These are phyloP conservation scores for Ottelia alismoides DNA, from an alignment of 106 monocot genomes.

Conservation along the genomic window DNA sequence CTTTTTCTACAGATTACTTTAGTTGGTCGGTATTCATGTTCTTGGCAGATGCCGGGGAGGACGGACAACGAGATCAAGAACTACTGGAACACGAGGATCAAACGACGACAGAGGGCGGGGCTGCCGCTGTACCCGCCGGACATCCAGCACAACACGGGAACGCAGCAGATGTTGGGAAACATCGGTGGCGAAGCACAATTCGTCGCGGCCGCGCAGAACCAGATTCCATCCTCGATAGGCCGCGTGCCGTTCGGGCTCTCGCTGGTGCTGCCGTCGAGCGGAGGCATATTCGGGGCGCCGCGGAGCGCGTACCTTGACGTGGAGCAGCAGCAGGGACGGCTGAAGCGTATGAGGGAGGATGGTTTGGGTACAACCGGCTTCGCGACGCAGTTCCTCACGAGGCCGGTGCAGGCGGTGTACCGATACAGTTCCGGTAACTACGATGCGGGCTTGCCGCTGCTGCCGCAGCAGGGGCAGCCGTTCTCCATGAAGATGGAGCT, in stretches of 20 bases:
- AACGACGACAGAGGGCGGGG: conserved; percentile 37
- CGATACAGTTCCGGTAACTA: conserved; percentile 4
- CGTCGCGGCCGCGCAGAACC: neutral
- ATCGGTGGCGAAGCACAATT: neutral
- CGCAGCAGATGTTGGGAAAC: too few relatives aligned
- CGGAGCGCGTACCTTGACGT: too few relatives aligned
- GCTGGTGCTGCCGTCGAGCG: too few relatives aligned
- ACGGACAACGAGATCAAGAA: conserved; percentile 77
- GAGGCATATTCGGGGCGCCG: too few relatives aligned
- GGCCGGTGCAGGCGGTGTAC: too few relatives aligned
- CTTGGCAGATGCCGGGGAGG: conserved; percentile 30
- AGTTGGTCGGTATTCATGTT: neutral
- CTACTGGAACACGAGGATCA: conserved; percentile 63
- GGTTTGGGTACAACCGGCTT: too few relatives aligned
- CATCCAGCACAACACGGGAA: conserved; percentile 6
- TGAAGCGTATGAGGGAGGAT: neutral
- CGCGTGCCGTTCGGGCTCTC: too few relatives aligned
- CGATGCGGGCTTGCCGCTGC: neutral
- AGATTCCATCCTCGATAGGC: too few relatives aligned
- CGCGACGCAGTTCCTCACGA: too few relatives aligned
- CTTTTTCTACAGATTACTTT: neutral
- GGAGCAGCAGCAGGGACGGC: neutral
- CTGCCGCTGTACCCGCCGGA: conserved; percentile 39
- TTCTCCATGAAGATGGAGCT: conserved; percentile 37
- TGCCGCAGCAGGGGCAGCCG: neutral